phyloP scores from a whole-genome alignment of 768 basidiomycete species.

The Nidularia pulvinata region DNA sequence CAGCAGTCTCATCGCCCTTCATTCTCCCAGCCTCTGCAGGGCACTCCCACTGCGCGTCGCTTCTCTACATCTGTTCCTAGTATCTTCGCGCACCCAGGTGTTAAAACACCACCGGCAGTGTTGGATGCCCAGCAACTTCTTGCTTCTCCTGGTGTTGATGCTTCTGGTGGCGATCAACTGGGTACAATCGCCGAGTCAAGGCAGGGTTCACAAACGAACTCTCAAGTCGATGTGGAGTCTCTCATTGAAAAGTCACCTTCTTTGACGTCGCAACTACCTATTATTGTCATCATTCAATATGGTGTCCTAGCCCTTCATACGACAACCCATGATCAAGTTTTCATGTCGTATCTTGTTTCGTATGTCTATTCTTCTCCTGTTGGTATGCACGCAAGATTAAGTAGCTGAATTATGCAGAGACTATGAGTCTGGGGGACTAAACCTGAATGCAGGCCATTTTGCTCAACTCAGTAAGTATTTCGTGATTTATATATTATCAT shows the following conservation, averaged over 20 bases:
- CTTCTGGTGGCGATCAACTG: constrained; percentile 32
- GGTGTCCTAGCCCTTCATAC: constrained; percentile 87
- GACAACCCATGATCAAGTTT: constrained; percentile 89
- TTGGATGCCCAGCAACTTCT: constrained; percentile 69
- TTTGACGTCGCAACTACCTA: constrained; percentile 72
- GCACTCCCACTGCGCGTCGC: constrained; percentile 46
- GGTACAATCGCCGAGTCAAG: constrained; percentile 52
- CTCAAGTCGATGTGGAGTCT: constrained; percentile 34
- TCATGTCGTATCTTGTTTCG: constrained; percentile 92
- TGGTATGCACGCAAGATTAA: background rate
- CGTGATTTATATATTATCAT: background rate
- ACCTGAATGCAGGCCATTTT: constrained; percentile 89
- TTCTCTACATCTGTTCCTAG: constrained; percentile 61
- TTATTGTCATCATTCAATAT: constrained; percentile 89
- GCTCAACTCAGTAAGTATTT: constrained; percentile 77
- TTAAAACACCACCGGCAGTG: constrained; percentile 76
- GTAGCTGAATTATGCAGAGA: constrained; percentile 40
- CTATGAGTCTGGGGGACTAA: constrained; percentile 86
- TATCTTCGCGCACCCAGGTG: constrained; percentile 85
- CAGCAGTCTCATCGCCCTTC: constrained; percentile 22
- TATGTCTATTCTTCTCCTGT: constrained; percentile 31
- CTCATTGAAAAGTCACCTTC: constrained; percentile 59
- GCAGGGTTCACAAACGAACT: constrained; percentile 23
- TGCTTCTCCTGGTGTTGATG: constrained; percentile 36
- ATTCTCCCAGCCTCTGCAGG: constrained; percentile 27